Base-by-base conservation (phyloP, 441 rosid species). In the Pelargonium myrrhifolium region DNA sequence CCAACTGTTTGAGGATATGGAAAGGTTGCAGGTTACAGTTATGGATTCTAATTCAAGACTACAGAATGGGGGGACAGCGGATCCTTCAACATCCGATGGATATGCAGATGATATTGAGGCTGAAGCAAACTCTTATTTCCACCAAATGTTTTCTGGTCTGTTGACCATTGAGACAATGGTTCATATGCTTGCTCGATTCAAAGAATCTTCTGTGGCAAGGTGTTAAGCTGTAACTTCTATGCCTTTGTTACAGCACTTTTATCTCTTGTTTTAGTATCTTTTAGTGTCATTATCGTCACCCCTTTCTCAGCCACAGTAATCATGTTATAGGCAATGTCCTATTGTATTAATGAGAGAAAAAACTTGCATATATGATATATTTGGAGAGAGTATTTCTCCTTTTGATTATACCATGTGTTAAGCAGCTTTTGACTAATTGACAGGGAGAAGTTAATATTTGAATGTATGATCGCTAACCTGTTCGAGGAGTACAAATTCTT, bases 51-150 rank as follows among this genome's bases (percentile, higher is more conserved):
- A 79, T 76, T 72, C 84, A 6, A 80, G 84, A 71, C 82, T 88
- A 69, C 97, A 89, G 82, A 88, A 86, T 84, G 92, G 96, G 5
- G 92, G 80, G 79, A 67, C 90, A 55, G 77, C 85, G 39, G 92
- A 87, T 71, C 79, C 92, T 53, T 74, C 97, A 43, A 31, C 93
- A 51, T 75, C 93, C 74, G 94, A 84, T 64, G 90, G 86, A 64
- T 87, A 81, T 76, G 81, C 92, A 20, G 92, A 82, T 66, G 99
- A 92, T 71, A 83, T 95, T 64, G 98, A 95, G 86, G 74, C 81
- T 11, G 99, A 95, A 82, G 99, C 98, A 68, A 94, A 95, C 75
- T 85, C 97, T 71, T 92, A 90, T 73, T 95, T 95, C 79, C 99
- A 89, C 75, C 89, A 92, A 76, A 95, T 92, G 96, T 95, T 92